Evolutionary conservation across 2,329 filamentous ascomycete species (phyloP), one percentile per base, ranked within the genome.

Genomic region (Aspergillus clavatus): DNA sequence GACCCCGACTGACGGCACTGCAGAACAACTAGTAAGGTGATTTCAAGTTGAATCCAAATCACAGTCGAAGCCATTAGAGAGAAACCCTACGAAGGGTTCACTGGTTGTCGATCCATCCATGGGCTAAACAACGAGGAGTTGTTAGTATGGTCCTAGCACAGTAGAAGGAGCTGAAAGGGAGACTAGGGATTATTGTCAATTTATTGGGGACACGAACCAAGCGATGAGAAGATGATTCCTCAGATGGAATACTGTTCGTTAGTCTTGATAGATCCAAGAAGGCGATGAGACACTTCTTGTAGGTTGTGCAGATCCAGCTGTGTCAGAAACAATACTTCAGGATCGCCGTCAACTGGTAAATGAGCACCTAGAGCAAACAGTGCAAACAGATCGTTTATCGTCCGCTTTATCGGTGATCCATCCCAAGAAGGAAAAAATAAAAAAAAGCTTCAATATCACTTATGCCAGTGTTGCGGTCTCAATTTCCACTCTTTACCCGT

Each of bases 321-420:
- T n/a, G n/a, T n/a, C n/a, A 24, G 23, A 5, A 5, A 8, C 23
- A 24, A 5, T 8, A 5, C 8, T 24, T 24, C 23, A 24, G 4
- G 5, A 5, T 24, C 23, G 23, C 8, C 23, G 23, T 24, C 23
- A 24, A 24, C 23, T 24, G 23, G 23, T 5, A 8, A 24, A n/a
- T n/a, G n/a, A n/a, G n/a, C 23, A 24, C 11, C 35, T 35, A 14
- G 23, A 18, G 4, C 63, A 67, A 67, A 67, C 65, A 57, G 24
- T 60, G 56, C 64, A 67, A 67, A 66, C 61, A 45, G 27, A 11
- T 14, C 49, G 47, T 57, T 63, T 54, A 56, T 56, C 52, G 43
- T 41, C 29, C 26, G 33, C 47, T 53, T 58, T 56, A 54, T 58
- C 55, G 39, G 47, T 48, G 40, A 51, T 44, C 28, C 28, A 10